phyloP scores from a whole-genome alignment of 176 grass and related monocot species.

The Pontederia crassipes region DNA sequence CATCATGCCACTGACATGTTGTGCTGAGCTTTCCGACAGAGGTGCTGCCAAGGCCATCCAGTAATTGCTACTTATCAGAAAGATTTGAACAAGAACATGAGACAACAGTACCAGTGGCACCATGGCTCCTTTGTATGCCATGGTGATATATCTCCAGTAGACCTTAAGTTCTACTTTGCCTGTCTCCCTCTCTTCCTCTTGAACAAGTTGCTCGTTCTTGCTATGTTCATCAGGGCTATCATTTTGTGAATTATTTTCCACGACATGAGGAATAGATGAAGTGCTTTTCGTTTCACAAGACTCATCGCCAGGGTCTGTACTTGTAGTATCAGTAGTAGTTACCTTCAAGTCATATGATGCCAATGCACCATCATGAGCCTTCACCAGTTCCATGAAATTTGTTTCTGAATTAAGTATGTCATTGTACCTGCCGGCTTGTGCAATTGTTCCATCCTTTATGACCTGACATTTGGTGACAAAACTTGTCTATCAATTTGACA shows the following conservation, averaged over 20 bases:
- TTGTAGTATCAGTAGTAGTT: slow-evolving; percentile 1
- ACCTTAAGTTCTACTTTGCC: slow-evolving; percentile 81
- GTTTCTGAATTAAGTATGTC: slow-evolving; percentile 51
- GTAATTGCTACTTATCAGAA: slow-evolving; percentile 87
- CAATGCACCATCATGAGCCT: slow-evolving; percentile 63
- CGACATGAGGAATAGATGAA: slow-evolving; percentile 5
- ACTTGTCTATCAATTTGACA: not conserved
- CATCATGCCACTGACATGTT: slow-evolving; percentile 46
- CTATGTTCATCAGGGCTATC: slow-evolving; percentile 26
- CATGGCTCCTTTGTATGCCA: slow-evolving; percentile 66
- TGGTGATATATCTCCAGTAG: slow-evolving; percentile 79
- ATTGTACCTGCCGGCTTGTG: slow-evolving; percentile 59
- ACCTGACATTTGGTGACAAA: not conserved
- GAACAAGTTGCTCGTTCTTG: slow-evolving; percentile 57
- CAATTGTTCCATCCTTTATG: slow-evolving; percentile 69
- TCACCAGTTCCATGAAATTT: slow-evolving; percentile 74
- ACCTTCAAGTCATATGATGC: slow-evolving; percentile 29
- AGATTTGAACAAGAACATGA: slow-evolving; percentile 68
- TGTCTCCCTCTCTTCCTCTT: slow-evolving; percentile 90
- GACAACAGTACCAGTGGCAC: slow-evolving; percentile 56
- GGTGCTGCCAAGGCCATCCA: slow-evolving; percentile 87
- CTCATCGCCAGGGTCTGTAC: not conserved
- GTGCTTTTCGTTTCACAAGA: slow-evolving; percentile 9
- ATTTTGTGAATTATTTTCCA: slow-evolving; percentile 26
- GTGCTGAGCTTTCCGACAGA: slow-evolving; percentile 35